Conservation (phyloP, 2,329 filamentous ascomycete species). For the Cordyceps pruinosa region DNA sequence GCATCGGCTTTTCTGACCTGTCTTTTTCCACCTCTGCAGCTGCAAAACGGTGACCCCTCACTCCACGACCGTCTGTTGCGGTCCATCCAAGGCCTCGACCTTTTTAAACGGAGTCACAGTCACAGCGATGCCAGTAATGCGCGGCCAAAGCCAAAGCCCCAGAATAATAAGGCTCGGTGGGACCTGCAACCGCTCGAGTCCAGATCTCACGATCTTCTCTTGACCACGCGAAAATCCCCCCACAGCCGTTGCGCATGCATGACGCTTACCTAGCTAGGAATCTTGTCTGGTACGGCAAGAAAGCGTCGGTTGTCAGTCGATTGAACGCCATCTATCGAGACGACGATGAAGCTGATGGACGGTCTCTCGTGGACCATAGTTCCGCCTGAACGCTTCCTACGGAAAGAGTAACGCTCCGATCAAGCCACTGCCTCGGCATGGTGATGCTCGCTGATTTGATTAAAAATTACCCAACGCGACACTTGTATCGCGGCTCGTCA, state of each 20-base stretch:
- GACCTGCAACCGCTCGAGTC: slow-evolving; percentile 4
- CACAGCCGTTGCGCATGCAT: slow-evolving; percentile 4
- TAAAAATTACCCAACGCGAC: not conserved
- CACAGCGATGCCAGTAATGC: too few relatives aligned
- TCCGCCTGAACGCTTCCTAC: too few relatives aligned
- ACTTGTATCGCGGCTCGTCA: too few relatives aligned
- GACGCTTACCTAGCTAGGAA: slow-evolving; percentile 2
- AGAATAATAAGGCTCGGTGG: not conserved
- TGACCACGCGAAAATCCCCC: not conserved
- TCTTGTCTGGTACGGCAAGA: not conserved
- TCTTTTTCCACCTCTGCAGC: not conserved
- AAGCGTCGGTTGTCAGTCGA: not conserved
- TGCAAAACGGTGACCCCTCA: not conserved
- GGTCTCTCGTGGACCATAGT: too few relatives aligned
- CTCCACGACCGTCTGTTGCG: not conserved
- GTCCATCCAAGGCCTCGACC: slow-evolving; percentile 5
- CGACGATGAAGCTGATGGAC: too few relatives aligned
- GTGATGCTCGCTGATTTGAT: too few relatives aligned
- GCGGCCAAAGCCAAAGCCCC: slow-evolving; percentile 1
- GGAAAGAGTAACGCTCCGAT: too few relatives aligned
- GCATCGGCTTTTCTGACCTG: not conserved
- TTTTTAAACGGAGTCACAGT: slow-evolving; percentile 11
- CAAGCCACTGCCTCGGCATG: too few relatives aligned
- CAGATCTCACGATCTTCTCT: slow-evolving; percentile 12
- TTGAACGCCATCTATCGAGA: not conserved